A percentile compares a stretch with the other conserved stretches of the same genome.
These are phyloP conservation scores for Catharanthus roseus DNA, from an alignment of 257 asterid species.

Conservation along the genomic window DNA sequence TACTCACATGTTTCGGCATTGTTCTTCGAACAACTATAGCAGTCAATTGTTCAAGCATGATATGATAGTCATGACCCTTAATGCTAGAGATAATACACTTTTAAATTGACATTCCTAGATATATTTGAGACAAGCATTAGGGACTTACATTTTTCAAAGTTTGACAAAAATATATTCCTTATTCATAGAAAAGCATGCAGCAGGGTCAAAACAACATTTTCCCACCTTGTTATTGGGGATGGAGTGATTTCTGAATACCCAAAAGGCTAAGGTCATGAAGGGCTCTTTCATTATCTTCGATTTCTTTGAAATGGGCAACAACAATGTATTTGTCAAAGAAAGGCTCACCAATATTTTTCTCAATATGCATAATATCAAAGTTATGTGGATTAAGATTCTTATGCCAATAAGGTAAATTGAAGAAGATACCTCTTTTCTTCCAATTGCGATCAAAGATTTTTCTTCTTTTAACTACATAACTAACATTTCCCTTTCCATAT, in stretches of 20 bases:
- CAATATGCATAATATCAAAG: too few relatives aligned
- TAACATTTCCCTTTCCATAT: too few relatives aligned
- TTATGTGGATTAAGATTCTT: not conserved
- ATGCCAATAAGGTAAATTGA: too few relatives aligned
- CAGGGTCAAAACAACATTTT: not conserved
- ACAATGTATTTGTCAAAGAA: not conserved
- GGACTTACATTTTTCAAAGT: not conserved
- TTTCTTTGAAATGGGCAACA: not conserved
- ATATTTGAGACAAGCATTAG: not conserved
- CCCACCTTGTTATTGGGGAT: not conserved
- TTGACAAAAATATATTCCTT: not conserved
- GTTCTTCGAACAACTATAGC: not conserved
- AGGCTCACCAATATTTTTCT: not conserved
- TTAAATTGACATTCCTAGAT: not conserved
- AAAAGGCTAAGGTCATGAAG: not conserved
- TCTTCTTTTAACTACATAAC: too few relatives aligned
- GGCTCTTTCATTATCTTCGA: not conserved
- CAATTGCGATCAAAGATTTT: too few relatives aligned
- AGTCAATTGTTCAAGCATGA: not conserved
- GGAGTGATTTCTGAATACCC: not conserved
- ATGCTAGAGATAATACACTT: not conserved
- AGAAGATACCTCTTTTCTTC: too few relatives aligned
- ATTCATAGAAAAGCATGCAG: not conserved
- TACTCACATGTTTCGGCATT: not conserved
- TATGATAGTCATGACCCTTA: too few relatives aligned